Evolutionary conservation across 352 stramenopile species (phyloP), one percentile per base, ranked within the genome.

Genomic region (Phytophthora pisi): DNA sequence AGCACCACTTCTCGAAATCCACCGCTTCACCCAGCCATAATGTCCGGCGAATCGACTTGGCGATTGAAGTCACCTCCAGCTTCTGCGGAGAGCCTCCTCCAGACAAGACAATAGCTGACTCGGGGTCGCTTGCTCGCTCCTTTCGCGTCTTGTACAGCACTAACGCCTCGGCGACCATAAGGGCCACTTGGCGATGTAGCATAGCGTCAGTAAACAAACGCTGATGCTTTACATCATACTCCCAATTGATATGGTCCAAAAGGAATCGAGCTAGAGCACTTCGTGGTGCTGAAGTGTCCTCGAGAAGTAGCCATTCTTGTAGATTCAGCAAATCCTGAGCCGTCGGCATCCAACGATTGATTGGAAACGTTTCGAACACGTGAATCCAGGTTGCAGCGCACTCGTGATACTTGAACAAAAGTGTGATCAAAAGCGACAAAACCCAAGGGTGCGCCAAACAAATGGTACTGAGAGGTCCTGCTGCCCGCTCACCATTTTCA

Each of bases 1-100:
- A 96, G 64, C 86, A 94, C 88, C 88, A 96, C 10, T 85, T 79
- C 23, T 89, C 76, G 51, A 96, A 95, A 64, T 96, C 84, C 9
- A 96, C 77, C 3, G 71, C 80, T 45, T 79, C 69, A 31, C 82
- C 79, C 8, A 92, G 61, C 66, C 86, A 91, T 24, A 94, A 76
- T 1, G 84, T 84, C 4, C 84, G 84, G 6, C 81, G 79, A 70
- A 94, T 89, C 2, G 86, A 94, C 49, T 92, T 89, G 0, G 84
- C 86, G 36, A 94, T 88, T 34, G 77, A 78, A 23, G 70, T 69
- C 18, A 86, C 75, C 47, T 86, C 73, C 1, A 90, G 43, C 38
- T 86, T 85, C 54, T 88, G 81, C 23, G 75, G 79, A 6, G 78
- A 79, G 11, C 75, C 75, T 51, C 77, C 62, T 43, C 79, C 79